Conservation (phyloP, 176 grass and related monocot genomes). For the Eleusine coracana region DNA sequence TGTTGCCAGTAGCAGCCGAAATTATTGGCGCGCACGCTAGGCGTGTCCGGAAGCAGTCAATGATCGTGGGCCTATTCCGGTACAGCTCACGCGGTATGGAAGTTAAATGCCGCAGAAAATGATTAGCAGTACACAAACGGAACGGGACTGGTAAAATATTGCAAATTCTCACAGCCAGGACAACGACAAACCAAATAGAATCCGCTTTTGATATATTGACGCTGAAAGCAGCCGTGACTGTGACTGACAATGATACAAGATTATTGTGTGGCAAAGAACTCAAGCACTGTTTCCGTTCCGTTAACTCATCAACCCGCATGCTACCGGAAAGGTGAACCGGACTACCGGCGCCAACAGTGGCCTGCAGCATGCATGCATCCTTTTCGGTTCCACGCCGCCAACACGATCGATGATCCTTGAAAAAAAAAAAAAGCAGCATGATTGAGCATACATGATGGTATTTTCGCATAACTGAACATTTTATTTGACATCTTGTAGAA, state of each 20-base stretch:
- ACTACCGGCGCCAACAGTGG: neutral
- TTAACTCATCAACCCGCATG: neutral
- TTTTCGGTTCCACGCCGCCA: neutral
- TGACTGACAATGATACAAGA: neutral
- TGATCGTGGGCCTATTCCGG: conserved; percentile 7
- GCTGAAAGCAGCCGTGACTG: neutral
- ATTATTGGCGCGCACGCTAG: conserved; percentile 7
- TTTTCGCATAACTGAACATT: neutral
- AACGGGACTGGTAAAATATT: neutral
- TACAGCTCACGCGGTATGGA: conserved; percentile 31
- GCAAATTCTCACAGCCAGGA: neutral
- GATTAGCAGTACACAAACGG: neutral
- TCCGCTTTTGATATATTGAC: neutral
- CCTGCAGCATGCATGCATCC: neutral
- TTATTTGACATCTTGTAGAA: neutral
- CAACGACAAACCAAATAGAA: neutral
- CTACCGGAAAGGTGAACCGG: neutral
- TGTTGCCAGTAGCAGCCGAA: neutral
- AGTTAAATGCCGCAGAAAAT: neutral
- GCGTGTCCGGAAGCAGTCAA: conserved; percentile 14
- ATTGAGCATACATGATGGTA: neutral
- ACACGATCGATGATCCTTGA: neutral
- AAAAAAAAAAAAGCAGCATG: neutral
- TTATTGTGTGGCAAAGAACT: neutral
- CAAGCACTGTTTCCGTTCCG: neutral